Evolutionary conservation across 306 rosid species (phyloP), one percentile per base, ranked within the genome.

Genomic region (Vigna nakashimae): DNA sequence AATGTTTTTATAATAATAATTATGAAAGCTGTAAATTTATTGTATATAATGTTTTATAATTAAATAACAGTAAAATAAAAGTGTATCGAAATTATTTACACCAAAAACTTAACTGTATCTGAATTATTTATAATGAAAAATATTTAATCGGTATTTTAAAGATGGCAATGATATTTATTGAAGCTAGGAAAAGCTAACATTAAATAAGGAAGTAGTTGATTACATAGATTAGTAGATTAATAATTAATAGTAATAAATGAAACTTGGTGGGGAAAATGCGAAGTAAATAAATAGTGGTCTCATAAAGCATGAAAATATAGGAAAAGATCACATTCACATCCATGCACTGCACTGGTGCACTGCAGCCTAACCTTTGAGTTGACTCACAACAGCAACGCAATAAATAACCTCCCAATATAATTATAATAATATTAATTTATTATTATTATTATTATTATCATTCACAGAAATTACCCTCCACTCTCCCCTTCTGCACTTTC

Each of bases 331-430:
- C 88, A 78, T 83, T 89, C 91, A 87, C 50, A 45, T 45, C 50
- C 50, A 45, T 12, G 50, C 15, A 45, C 15, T 42, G 12, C 46
- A 42, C 12, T 42, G 46, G 3, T 84, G 91, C 90, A 68, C 16
- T 66, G 36, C 59, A 70, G 81, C 89, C 69, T 45, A 90, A 86
- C 91, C 90, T 65, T 89, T 84, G 72, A 73, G 92, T 88, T 90
- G 96, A 90, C 96, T 78, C 86, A 50, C 73, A 65, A 62, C 77
- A 85, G 73, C 77, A 81, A 83, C 77, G 85, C 89, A 83, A 68
- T 84, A 81, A 87, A 84, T 82, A 84, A 84, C 71, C 69, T 74
- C 17, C 70, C 43, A 62, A 57, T 43, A 26, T 42, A 42, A 42
- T 45, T 45, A 45, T 77, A 79, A 56, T 51, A 49, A 69, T 56